Base-by-base conservation (phyloP, 306 rosid genomes). In the Pterocarpus santalinus region DNA sequence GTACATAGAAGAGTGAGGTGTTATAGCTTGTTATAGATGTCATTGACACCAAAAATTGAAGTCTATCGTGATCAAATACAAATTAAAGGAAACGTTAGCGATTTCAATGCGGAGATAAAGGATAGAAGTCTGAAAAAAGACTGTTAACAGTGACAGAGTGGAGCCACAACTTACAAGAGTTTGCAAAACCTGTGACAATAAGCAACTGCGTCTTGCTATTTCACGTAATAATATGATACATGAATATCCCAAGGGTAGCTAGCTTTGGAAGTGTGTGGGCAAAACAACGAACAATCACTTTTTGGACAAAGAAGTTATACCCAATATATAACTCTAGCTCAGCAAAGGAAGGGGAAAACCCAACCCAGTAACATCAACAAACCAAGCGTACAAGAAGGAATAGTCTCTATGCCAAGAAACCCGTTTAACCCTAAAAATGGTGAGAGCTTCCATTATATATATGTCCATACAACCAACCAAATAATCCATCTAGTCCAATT, bases 261-360 rank as follows among this genome's bases (percentile, higher is more conserved):
- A 32, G 2, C 0, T 1, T 11, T 28, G 66, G 14, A n/a, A 74
- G 74, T 75, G 57, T 62, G 69, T 35, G 60, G 62, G 69, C 57
- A 60, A 85, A 77, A 63, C 82, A 85, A 88, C 77, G 87, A 85
- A 77, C 87, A 69, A 69, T 15, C 8, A 49, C 64, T 64, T 85
- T 69, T 44, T 72, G 70, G 61, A 6, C 14, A 44, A 75, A 80
- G 15, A 85, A 70, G 87, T 80, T 80, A 88, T 81, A n/a, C 89
- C 80, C 76, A 47, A 57, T 10, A 61, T 14, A 43, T 11, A 74
- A 78, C 49, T 41, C 30, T 58, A 58, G 52, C 69, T 12, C 39
- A 14, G 10, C 72, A 52, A 34, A 16, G 62, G 11, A 53, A 49
- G 41, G 16, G 75, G 56, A 76, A 86, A 47, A 58, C 72, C 78